phyloP scores from a whole-genome alignment of 768 basidiomycete genomes.

The Russula lepida region DNA sequence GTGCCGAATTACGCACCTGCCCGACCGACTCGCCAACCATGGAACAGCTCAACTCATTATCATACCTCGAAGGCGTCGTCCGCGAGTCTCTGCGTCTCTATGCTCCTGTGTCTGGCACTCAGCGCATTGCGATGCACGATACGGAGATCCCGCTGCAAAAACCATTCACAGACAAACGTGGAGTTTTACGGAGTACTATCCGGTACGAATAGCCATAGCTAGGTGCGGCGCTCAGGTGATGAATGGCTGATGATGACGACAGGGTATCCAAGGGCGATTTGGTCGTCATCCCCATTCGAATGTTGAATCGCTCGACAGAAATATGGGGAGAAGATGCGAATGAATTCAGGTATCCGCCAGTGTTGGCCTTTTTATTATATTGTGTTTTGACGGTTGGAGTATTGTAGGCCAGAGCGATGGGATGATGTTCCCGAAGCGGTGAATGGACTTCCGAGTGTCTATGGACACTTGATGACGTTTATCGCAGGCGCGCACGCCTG shows the following conservation, averaged over 20 bases:
- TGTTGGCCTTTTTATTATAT: not conserved
- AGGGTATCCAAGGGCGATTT: conserved; percentile 19
- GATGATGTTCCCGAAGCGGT: conserved; percentile 9
- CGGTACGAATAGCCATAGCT: conserved; percentile 5
- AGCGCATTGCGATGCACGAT: conserved; percentile 24
- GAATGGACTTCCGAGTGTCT: conserved; percentile 13
- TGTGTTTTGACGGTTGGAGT: not conserved
- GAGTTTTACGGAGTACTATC: conserved; percentile 9
- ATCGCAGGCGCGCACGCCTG: conserved; percentile 26
- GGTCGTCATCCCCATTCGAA: conserved; percentile 23
- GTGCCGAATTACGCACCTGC: conserved; percentile 28
- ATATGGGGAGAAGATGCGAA: conserved; percentile 30
- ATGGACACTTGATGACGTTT: conserved; percentile 24
- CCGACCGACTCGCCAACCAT: conserved; percentile 21
- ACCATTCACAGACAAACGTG: conserved; percentile 21
- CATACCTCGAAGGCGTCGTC: conserved; percentile 29
- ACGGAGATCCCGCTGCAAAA: conserved; percentile 27
- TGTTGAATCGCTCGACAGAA: conserved; percentile 24
- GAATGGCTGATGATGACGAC: not conserved
- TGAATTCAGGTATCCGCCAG: conserved; percentile 22
- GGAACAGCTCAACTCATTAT: conserved; percentile 28
- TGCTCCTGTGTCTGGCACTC: conserved; percentile 22
- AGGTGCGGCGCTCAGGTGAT: no score
- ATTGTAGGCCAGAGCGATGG: conserved; percentile 21
- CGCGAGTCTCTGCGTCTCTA: conserved; percentile 27